phyloP scores from a whole-genome alignment of 2,329 filamentous ascomycete species.

The Knufia petricola region DNA sequence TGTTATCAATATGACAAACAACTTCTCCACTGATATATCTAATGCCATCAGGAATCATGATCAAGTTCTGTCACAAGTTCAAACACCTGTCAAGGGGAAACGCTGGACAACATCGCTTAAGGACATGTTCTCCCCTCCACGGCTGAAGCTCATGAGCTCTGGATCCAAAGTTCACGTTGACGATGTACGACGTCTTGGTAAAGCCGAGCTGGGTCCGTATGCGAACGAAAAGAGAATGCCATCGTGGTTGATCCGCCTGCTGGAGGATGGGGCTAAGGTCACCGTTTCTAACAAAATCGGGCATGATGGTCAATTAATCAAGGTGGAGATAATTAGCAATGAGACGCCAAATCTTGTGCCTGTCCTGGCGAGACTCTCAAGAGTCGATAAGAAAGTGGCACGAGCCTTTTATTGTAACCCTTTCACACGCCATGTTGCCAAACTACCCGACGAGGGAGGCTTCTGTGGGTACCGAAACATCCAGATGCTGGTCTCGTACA shows the following conservation, averaged over 20 bases:
- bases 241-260: slow-evolving; percentile 52
- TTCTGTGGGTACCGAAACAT: slow-evolving; percentile 96
- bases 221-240: slow-evolving; percentile 69
- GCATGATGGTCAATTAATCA: slow-evolving; percentile 34
- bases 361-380: slow-evolving; percentile 53
- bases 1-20: slow-evolving; percentile 25
- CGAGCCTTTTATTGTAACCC: slow-evolving; percentile 73
- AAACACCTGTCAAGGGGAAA: slow-evolving; percentile 13
- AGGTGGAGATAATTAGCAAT: slow-evolving; percentile 38
- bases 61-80: slow-evolving; percentile 13
- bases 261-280: slow-evolving; percentile 51
- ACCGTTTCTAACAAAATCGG: slow-evolving; percentile 44
- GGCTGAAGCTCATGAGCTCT: slow-evolving; percentile 12
- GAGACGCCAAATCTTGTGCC: slow-evolving; percentile 48
- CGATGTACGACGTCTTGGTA: slow-evolving; percentile 23
- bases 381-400: slow-evolving; percentile 54
- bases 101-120: slow-evolving; percentile 18
- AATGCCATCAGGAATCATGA: slow-evolving; percentile 21
- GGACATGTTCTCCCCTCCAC: slow-evolving; percentile 19
- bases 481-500: slow-evolving; percentile 77
- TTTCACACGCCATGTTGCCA: slow-evolving; percentile 67
- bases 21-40: slow-evolving; percentile 3
- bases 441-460: slow-evolving; percentile 70
- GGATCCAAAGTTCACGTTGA: slow-evolving; percentile 25
- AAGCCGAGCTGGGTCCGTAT: slow-evolving; percentile 58